Percentiles rank a stretch among this genome's conserved stretches.
phyloP scores from a whole-genome alignment of 179 eudicot genomes.

The Spinacia oleracea region DNA sequence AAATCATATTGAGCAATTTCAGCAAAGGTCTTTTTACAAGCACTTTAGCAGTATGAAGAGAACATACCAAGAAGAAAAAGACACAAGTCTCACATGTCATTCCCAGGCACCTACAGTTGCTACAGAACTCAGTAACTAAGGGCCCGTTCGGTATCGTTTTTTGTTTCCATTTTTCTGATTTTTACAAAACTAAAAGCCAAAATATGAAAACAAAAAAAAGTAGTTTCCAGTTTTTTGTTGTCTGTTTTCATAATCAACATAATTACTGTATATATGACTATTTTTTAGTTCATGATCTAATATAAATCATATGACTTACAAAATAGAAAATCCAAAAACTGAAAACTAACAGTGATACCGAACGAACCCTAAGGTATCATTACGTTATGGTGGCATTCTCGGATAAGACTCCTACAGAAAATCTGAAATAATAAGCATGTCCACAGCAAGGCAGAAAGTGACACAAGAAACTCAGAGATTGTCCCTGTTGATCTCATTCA shows the following conservation, averaged over 20 bases:
- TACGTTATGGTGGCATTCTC: background rate
- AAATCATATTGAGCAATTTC: background rate
- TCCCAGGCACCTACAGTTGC: slow-evolving; percentile 2
- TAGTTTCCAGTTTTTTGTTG: no score
- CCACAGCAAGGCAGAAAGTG: background rate
- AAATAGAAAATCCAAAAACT: no score
- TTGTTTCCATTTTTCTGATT: no score
- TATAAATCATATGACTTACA: no score
- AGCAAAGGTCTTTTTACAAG: background rate
- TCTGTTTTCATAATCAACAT: no score
- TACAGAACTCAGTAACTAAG: background rate
- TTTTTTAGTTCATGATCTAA: no score
- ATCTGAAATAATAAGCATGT: background rate
- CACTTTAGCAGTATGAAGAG: background rate
- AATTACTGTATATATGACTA: no score
- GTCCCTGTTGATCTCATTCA: background rate
- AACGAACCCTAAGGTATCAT: no score
- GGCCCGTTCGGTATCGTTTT: no score
- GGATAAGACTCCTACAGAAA: background rate
- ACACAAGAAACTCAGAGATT: background rate
- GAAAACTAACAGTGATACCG: no score
- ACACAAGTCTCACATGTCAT: background rate
- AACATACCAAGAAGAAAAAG: background rate
- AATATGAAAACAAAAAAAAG: no score
- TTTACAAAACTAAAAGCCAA: no score